A percentile compares a stretch with the other conserved stretches of the same genome.
These are phyloP conservation scores for Circinella umbellata DNA, from an alignment of 371 early-diverging fungal species.

Conservation along the genomic window DNA sequence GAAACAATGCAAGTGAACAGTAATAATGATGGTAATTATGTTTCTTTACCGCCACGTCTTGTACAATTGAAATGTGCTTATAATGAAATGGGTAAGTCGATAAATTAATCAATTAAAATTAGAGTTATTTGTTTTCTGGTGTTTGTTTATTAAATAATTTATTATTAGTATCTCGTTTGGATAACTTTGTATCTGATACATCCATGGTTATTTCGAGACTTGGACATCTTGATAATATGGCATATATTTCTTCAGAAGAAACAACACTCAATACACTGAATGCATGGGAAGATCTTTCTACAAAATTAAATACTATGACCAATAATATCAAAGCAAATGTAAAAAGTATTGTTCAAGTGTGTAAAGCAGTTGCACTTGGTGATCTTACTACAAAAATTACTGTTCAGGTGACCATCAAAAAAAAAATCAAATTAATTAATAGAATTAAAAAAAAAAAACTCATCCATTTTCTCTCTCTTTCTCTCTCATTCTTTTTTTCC, in stretches of 20 bases:
- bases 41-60: background rate
- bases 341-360: slow-evolving; percentile 69
- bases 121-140: no score
- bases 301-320: slow-evolving; percentile 1
- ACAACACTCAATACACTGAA: background rate
- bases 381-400: slow-evolving; percentile 69
- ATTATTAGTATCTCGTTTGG: background rate
- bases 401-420: slow-evolving; percentile 12
- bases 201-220: background rate
- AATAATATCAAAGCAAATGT: slow-evolving; percentile 28
- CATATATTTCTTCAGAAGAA: no score
- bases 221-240: no score
- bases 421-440: no score
- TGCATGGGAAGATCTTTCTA: slow-evolving; percentile 5
- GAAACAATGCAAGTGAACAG: background rate
- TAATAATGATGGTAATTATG: background rate
- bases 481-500: no score
- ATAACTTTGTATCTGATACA: background rate
- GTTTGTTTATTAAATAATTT: background rate
- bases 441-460: no score
- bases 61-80: background rate
- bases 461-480: no score
- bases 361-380: slow-evolving; percentile 70
- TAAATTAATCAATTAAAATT: background rate
- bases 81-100: background rate